A percentile compares a stretch with the other conserved stretches of the same genome.
These are phyloP conservation scores for Priceomyces fermenticarens DNA, from an alignment of 805 yeast genomes.

Conservation along the genomic window DNA sequence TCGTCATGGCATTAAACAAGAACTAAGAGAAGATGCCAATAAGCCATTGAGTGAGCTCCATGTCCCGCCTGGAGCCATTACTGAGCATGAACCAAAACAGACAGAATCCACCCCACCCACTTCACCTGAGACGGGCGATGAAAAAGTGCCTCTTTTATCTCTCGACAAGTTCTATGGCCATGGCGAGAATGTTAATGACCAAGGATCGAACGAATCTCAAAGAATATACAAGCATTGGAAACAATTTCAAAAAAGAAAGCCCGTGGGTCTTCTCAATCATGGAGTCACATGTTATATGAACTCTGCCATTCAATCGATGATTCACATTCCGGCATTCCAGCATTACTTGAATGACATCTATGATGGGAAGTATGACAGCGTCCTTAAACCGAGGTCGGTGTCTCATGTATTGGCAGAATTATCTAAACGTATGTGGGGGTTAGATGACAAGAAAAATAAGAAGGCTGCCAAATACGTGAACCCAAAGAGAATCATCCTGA, in stretches of 20 bases:
- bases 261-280: conserved; percentile 76
- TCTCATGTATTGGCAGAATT: conserved; percentile 67
- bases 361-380: conserved; percentile 46
- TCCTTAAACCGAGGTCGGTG: conserved; percentile 55
- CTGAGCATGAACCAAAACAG: conserved; percentile 14
- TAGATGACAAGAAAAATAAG: conserved; percentile 36
- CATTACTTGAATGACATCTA: conserved; percentile 73
- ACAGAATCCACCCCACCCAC: conserved; percentile 32
- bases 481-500: conserved; percentile 69
- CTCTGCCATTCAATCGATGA: conserved; percentile 86
- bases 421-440: conserved; percentile 63
- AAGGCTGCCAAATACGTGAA: conserved; percentile 51
- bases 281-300: conserved; percentile 98
- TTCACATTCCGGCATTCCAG: conserved; percentile 88
- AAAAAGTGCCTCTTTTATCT: conserved; percentile 13
- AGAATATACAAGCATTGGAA: conserved; percentile 74
- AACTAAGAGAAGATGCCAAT: conserved; percentile 17
- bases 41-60: conserved; percentile 2
- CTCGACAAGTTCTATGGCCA: conserved; percentile 46
- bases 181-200: conserved; percentile 56
- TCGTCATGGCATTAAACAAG: conserved; percentile 9
- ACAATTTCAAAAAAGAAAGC: conserved; percentile 50
- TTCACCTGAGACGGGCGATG: conserved; percentile 26
- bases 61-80: not conserved
- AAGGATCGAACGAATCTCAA: conserved; percentile 58